Evolutionary conservation across 2,329 filamentous ascomycete species (phyloP), one percentile per base, ranked within the genome.

Genomic region (Aureobasidium sp.): DNA sequence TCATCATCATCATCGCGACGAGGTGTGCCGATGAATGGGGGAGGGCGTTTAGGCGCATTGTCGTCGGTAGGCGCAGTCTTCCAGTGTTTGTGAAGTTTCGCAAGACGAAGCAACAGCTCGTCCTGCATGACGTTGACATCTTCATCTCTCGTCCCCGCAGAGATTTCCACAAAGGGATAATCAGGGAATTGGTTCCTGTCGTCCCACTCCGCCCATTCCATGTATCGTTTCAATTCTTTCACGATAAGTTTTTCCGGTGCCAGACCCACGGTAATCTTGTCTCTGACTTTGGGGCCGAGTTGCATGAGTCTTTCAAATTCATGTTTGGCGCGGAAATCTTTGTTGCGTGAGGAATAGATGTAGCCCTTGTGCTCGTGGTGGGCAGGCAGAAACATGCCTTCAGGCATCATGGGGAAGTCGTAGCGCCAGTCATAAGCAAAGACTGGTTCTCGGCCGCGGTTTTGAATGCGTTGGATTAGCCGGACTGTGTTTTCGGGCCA

Each of bases 391-490:
- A 85, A 86, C 1, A 86, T 69, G 9, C 75, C 73, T 9, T 78
- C 74, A 2, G 83, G 83, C 15, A 86, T 68, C 16, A 78, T 82
- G 9, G 72, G 71, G 64, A 84, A 84, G 65, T 85, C 82, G 55
- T 77, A 69, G 49, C 75, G 72, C 81, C 82, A 85, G 63, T 73
- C 72, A 11, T 70, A 68, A 1, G 81, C 81, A 13, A 86, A 68
- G 1, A 85, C 69, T 10, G 83, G 79, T 70, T 85, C 82, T 57
- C 78, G 79, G 16, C 83, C 83, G 45, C 83, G 80, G 72, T 80
- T 77, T 5, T 76, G 76, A 34, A 85, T 76, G 62, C 79, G 79
- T 62, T 79, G 77, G 65, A 80, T 80, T 2, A 85, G 71, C 36
- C 77, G 76, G 44, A 79, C 77, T 60, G 84, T 81, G 58, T 80